Conservation (phyloP, 805 yeast species). For the Barnettozyma sucrosica region DNA sequence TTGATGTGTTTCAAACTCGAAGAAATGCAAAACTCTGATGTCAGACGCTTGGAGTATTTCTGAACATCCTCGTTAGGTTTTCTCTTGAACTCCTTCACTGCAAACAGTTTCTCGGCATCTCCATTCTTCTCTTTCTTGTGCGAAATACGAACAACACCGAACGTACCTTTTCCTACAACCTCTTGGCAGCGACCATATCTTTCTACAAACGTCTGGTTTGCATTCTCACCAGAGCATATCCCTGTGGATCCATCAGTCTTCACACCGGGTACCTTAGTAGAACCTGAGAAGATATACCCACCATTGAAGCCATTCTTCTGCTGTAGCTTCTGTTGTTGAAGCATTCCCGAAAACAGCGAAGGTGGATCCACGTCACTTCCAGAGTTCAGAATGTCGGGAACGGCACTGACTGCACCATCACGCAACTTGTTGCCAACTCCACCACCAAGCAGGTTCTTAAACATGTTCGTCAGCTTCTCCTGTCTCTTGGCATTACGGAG, state of each 20-base stretch:
- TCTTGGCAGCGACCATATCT: constrained; percentile 95
- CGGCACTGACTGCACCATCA: constrained; percentile 67
- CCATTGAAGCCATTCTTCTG: constrained; percentile 14
- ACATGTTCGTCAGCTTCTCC: constrained; percentile 68
- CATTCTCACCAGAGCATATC: constrained; percentile 5
- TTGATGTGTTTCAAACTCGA: constrained; percentile 73
- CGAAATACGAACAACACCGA: constrained; percentile 86
- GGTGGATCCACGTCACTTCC: constrained; percentile 44
- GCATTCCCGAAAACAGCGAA: constrained; percentile 62
- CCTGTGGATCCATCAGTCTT: neutral
- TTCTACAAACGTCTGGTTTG: constrained; percentile 60
- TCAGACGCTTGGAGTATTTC: constrained; percentile 65
- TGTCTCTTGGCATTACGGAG: constrained; percentile 71
- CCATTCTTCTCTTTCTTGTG: constrained; percentile 49
- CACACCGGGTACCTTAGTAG: constrained; percentile 24
- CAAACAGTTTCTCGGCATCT: constrained; percentile 52
- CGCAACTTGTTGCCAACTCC: constrained; percentile 61
- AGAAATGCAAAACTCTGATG: constrained; percentile 78
- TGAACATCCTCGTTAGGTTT: constrained; percentile 56
- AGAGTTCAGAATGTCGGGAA: constrained; percentile 49
- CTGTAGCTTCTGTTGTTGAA: constrained; percentile 50
- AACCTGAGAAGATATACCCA: constrained; percentile 33
- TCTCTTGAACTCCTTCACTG: constrained; percentile 81
- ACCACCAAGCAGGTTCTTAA: constrained; percentile 52
- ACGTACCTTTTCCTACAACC: constrained; percentile 88